Base-by-base conservation (phyloP, 768 basidiomycete species). In the Naganishia antarctica region DNA sequence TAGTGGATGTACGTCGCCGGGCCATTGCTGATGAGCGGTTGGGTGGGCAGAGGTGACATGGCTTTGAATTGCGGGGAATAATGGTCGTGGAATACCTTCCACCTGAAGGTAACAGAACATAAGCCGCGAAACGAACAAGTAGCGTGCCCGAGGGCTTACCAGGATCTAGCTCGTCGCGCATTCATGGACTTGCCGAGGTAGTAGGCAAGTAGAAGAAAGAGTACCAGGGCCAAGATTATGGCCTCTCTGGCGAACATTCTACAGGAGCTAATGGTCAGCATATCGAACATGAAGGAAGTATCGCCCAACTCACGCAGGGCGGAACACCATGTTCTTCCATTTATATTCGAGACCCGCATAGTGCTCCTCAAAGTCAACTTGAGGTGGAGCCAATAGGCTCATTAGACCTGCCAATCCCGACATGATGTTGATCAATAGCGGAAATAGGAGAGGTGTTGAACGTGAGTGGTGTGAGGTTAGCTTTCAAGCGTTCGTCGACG, bases 1-100 rank as follows among this genome's bases (percentile, higher is more conserved):
- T 88, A 96, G 73, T 82, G 82, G 80, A 90, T 89, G 73, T 85
- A 88, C 79, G 91, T 89, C 3, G 85, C 82, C 70, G 86, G 81
- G 21, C 89, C 90, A 70, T 91, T 90, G 43, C 81, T 62, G 34
- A 82, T 81, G 51, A 87, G 78, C 4, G 79, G 79, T 58, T 64
- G 63, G 23, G 41, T 23, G 37, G 80, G 80, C 11, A 68, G 62
- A 9, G 82, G 80, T 1, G 90, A 87, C 48, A 80, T 82, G 12
- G 89, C 66, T 25, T 47, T 85, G 80, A 96, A 96, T 76, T 94
- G 90, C 37, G 82, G 77, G 47, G 81, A 45, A 53, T 43, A 64
- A 15, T 43, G 53, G 16, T 53, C 51, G 28, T 64, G 51, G 53
- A 64, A 64, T 1, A 23, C 28, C 51, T 46, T 47, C 62, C 62